phyloP scores from a whole-genome alignment of 139 green algal genomes.

The Coccomyxa sp. region DNA sequence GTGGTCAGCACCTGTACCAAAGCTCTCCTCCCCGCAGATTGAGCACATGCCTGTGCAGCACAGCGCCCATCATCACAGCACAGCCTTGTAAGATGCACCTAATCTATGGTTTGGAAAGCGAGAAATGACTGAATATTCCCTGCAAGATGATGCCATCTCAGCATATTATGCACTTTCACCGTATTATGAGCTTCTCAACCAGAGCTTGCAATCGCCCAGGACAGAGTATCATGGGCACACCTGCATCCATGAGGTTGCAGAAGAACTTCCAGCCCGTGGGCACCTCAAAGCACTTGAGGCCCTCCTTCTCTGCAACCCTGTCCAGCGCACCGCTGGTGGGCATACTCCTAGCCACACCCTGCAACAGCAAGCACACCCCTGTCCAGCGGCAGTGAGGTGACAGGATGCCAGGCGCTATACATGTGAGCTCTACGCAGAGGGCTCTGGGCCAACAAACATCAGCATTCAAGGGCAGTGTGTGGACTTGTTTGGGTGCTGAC shows the following conservation, averaged over 20 bases:
- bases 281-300: slow-evolving; percentile 90
- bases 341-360: slow-evolving; percentile 97
- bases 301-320: slow-evolving; percentile 79
- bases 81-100: no score
- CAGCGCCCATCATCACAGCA: no score
- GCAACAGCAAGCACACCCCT: neutral
- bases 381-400: neutral
- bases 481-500: no score
- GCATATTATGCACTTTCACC: neutral
- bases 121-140: neutral
- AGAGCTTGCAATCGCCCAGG: neutral
- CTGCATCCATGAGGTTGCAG: slow-evolving; percentile 97
- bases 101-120: no score
- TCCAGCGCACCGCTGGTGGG: slow-evolving; percentile 94
- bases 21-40: slow-evolving; percentile 97
- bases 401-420: neutral
- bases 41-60: slow-evolving; percentile 68
- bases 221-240: slow-evolving; percentile 2
- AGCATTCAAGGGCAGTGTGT: no score
- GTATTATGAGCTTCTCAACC: neutral
- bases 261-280: slow-evolving; percentile 99
- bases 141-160: neutral
- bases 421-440: neutral
- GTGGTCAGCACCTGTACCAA: slow-evolving; percentile 96
- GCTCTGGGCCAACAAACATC: neutral